A percentile compares a stretch with the other conserved stretches of the same genome.
phyloP scores from a whole-genome alignment of 148 eudicot genomes.

The Chenopodium berlandieri region DNA sequence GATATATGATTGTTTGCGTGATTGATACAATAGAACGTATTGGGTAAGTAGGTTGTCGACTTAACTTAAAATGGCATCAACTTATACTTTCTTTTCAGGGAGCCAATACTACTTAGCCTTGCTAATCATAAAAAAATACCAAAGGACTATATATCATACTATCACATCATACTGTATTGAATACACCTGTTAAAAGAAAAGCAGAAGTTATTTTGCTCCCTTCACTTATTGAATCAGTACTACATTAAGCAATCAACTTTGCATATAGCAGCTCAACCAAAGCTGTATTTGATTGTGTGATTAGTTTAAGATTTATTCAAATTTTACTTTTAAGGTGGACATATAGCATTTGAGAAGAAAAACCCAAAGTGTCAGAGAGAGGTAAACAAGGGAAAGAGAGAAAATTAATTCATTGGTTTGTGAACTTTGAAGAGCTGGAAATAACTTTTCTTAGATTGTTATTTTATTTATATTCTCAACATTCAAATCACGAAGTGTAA shows the following conservation, averaged over 20 bases:
- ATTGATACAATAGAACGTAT: too few relatives aligned
- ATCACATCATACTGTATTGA: not conserved
- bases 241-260: not conserved
- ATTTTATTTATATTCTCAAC: not conserved
- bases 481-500: not conserved
- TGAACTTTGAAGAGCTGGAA: not conserved
- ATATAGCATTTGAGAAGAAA: not conserved
- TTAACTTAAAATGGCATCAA: not conserved
- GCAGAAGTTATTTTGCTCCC: not conserved
- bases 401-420: not conserved
- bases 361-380: not conserved
- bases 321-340: not conserved
- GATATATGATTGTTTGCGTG: not conserved
- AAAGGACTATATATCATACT: not conserved
- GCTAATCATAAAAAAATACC: not conserved
- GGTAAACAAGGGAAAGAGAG: not conserved
- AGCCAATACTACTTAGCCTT: not conserved
- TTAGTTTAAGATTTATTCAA: not conserved
- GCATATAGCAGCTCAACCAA: not conserved
- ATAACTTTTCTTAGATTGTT: not conserved
- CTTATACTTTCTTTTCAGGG: not conserved
- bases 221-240: not conserved
- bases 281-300: not conserved
- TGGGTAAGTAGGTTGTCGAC: not conserved
- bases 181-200: not conserved